Evolutionary conservation across 768 basidiomycete genomes (phyloP), one percentile per base, ranked within the genome.

Genomic region (Panaeolus papilionaceus): DNA sequence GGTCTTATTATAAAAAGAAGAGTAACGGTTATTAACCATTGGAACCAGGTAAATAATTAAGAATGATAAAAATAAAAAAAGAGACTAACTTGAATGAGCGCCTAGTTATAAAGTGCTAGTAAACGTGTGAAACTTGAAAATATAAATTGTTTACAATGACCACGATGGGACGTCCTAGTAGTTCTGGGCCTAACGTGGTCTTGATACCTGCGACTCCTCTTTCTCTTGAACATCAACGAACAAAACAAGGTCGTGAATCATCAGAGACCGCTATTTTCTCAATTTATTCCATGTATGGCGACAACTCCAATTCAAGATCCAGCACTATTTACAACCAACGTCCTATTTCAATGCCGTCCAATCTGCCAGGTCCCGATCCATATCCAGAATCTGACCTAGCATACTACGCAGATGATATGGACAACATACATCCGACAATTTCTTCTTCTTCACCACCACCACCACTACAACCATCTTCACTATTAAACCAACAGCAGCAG

Each of bases 251-350:
- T 69, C 79, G 78, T 75, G 81, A 80, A 66, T 89, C 90, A 0
- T 88, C 91, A 12, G 92, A 92, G 72, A 88, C 90, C 62, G 88
- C 92, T 12, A 92, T 94, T 74, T 88, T 91, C 75, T 89, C 91
- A 64, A 94, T 95, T 66, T 95, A 93, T 76, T 93, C 91, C 62
- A 94, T 94, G 93, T 95, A 95, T 76, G 88, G 88, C 64, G 89
- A 90, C 75, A 86, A 89, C 66, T 68, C 68, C 74, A 75, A 65
- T 69, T 75, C 71, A 16, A 67, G 66, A 16, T 47, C 70, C 72
- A 23, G 69, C 71, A 8, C 67, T n/a, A 37, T 49, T 33, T 49
- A 61, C 49, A 18, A 49, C 26, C 49, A 58, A 44, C 47, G 63
- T 63, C 51, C 67, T 64, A 6, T 54, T 65, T 40, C 61, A 61